Percentiles rank a stretch among this genome's conserved stretches.
These are phyloP conservation scores for Pichia insulana DNA, from an alignment of 805 yeast species.

Conservation along the genomic window DNA sequence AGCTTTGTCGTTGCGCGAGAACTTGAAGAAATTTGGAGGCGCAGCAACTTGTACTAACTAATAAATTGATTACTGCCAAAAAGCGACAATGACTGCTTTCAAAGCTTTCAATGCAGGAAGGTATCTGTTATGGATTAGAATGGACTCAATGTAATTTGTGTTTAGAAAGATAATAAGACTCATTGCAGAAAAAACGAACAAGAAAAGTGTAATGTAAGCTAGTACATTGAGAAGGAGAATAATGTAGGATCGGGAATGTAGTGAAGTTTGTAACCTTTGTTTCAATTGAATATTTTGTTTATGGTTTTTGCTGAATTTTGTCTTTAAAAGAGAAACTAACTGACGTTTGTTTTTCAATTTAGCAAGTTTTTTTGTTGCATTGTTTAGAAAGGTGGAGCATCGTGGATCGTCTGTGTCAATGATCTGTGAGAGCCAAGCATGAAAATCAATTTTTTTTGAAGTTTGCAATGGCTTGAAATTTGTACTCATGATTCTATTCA, in stretches of 20 bases:
- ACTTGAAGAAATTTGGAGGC: too few species aligned
- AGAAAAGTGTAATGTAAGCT: not conserved
- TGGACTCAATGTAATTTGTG: not conserved
- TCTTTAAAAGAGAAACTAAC: slow-evolving; percentile 4
- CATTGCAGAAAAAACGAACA: not conserved
- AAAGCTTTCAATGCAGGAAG: not conserved
- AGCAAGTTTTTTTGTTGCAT: not conserved
- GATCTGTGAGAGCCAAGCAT: not conserved
- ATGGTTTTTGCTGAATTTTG: not conserved
- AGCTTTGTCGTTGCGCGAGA: too few species aligned
- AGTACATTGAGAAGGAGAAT: not conserved
- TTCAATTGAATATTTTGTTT: not conserved
- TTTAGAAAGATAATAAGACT: not conserved
- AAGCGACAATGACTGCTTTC: not conserved
- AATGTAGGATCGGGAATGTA: not conserved
- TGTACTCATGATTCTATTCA: too few species aligned
- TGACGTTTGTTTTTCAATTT: slow-evolving; percentile 11
- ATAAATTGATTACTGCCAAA: not conserved
- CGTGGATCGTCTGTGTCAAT: not conserved
- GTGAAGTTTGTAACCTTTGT: not conserved
- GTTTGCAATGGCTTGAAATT: too few species aligned
- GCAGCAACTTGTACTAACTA: too few species aligned
- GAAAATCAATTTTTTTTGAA: not conserved
- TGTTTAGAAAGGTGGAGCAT: not conserved
- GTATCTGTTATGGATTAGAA: not conserved